phyloP scores from a whole-genome alignment of 2,329 filamentous ascomycete genomes.

The Xylaria digitata region DNA sequence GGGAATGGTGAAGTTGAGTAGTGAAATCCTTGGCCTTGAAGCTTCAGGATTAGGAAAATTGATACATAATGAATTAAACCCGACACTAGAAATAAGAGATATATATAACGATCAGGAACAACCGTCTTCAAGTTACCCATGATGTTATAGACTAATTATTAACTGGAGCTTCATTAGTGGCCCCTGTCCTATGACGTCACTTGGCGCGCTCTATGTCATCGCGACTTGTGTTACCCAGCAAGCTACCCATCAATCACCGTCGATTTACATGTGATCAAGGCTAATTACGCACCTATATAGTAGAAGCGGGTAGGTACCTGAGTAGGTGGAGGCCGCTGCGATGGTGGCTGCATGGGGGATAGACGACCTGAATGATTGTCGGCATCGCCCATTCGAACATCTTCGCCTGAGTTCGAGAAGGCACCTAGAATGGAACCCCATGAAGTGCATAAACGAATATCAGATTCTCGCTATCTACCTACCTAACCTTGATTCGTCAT shows the following conservation, averaged over 20 bases:
- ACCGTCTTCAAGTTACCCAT: background rate
- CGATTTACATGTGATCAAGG: conserved; percentile 23
- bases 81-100: background rate
- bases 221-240: background rate
- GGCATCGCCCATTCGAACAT: conserved; percentile 71
- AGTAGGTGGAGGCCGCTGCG: conserved; percentile 55
- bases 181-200: conserved; percentile 23
- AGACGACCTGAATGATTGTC: conserved; percentile 58
- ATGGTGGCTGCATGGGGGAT: conserved; percentile 63
- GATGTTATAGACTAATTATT: conserved; percentile 6
- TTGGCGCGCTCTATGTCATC: conserved; percentile 1
- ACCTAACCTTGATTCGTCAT: no score
- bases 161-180: background rate
- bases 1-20: no score
- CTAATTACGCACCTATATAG: background rate
- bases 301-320: no score
- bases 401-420: conserved; percentile 61
- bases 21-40: background rate
- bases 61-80: background rate
- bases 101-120: background rate
- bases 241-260: no score
- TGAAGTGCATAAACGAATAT: no score
- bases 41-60: background rate
- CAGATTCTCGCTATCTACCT: no score
- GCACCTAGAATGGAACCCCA: conserved; percentile 45